phyloP scores from a whole-genome alignment of 306 rosid species.

The Quercus suber region DNA sequence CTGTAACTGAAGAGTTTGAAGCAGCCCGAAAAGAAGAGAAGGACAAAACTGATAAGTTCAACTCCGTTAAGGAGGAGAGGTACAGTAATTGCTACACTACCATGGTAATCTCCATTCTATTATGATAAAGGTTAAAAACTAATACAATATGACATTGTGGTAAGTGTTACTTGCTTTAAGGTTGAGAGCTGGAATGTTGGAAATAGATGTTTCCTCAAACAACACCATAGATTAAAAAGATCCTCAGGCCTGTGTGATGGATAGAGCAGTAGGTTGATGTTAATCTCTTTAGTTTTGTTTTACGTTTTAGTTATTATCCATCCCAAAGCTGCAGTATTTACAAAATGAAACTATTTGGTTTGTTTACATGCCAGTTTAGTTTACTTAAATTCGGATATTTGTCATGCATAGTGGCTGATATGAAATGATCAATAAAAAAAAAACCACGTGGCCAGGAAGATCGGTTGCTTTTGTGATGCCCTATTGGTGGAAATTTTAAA shows the following conservation, averaged over 20 bases:
- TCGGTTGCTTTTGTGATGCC: no score
- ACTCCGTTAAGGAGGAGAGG: slow-evolving; percentile 81
- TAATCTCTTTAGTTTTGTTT: background rate
- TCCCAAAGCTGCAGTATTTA: background rate
- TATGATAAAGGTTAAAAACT: background rate
- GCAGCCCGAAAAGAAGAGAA: slow-evolving; percentile 85
- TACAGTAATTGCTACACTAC: slow-evolving; percentile 24
- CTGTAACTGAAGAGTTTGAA: slow-evolving; percentile 79
- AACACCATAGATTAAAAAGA: background rate
- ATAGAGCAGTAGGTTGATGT: background rate
- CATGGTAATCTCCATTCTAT: background rate
- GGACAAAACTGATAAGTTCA: slow-evolving; percentile 69
- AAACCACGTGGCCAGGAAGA: no score
- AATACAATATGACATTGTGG: background rate
- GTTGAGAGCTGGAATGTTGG: background rate
- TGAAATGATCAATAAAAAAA: no score
- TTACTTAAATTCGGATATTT: background rate
- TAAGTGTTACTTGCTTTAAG: background rate
- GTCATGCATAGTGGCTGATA: background rate
- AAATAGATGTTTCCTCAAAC: background rate
- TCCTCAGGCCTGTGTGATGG: background rate
- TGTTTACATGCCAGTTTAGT: background rate
- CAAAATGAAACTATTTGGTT: background rate
- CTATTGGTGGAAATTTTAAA: no score
- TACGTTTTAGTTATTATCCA: background rate